phyloP scores from a whole-genome alignment of 2,329 filamentous ascomycete genomes.

The Calonectria montana region DNA sequence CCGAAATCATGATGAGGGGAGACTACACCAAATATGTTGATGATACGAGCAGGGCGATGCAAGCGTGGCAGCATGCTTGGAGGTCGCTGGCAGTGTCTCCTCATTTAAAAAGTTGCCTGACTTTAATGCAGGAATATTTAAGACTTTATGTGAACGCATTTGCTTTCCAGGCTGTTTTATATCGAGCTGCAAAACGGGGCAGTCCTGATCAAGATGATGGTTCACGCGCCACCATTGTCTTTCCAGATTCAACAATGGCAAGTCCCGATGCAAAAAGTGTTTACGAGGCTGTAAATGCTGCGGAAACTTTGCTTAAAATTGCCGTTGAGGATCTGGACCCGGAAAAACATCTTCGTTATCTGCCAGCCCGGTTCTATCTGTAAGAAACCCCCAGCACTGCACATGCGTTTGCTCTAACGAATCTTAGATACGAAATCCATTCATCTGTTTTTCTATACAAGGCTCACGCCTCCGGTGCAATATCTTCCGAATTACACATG shows the following conservation, averaged over 20 bases:
- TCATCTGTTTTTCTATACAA: conserved; percentile 26
- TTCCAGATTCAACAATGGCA: conserved; percentile 27
- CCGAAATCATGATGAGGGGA: conserved; percentile 25
- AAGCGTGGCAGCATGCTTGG: conserved; percentile 23
- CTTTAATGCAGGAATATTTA: conserved; percentile 24
- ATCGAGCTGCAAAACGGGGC: conserved; percentile 10
- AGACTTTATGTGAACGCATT: conserved; percentile 26
- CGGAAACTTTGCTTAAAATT: conserved; percentile 20
- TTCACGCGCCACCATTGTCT: not conserved
- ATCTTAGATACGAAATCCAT: conserved; percentile 23
- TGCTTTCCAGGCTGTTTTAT: conserved; percentile 25
- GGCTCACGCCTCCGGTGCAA: conserved; percentile 21
- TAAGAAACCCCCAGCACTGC: not conserved
- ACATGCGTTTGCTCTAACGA: not conserved
- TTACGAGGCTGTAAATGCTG: conserved; percentile 24
- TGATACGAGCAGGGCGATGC: conserved; percentile 21
- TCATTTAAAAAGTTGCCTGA: conserved; percentile 21
- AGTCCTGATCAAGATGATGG: not conserved
- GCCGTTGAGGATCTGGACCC: conserved; percentile 23
- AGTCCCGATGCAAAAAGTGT: conserved; percentile 19
- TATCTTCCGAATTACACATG: conserved; percentile 7
- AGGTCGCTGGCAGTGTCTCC: conserved; percentile 12
- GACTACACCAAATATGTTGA: conserved; percentile 31
- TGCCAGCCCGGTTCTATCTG: conserved; percentile 26
- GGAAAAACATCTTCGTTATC: conserved; percentile 23